Percentiles rank a stretch among this genome's conserved stretches.
These are phyloP conservation scores for Pseudozyma tsukubaensis DNA, from an alignment of 1,284 basidiomycete species.

Conservation along the genomic window DNA sequence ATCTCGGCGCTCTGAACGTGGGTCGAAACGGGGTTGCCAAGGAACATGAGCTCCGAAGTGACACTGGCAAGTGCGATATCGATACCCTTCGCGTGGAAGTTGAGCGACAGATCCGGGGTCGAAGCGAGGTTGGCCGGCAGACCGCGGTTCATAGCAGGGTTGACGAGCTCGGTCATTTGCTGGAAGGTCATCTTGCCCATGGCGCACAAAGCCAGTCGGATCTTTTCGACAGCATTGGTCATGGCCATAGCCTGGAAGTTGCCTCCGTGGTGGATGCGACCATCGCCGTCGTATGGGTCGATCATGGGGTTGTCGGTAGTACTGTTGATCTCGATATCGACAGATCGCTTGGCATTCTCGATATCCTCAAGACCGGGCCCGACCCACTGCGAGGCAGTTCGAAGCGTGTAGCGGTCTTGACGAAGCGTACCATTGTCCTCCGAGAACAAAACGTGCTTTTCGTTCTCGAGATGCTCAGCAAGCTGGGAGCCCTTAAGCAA, in stretches of 20 bases:
- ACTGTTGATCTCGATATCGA: constrained; percentile 84
- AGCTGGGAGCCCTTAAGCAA: constrained; percentile 78
- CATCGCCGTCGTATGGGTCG: constrained; percentile 51
- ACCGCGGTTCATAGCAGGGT: constrained; percentile 57
- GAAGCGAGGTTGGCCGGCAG: constrained; percentile 56
- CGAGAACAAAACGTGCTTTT: constrained; percentile 74
- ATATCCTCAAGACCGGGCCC: constrained; percentile 88
- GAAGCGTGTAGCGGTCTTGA: constrained; percentile 82
- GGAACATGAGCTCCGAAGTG: constrained; percentile 78
- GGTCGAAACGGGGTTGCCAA: constrained; percentile 85
- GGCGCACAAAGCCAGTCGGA: constrained; percentile 81
- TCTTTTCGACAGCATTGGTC: constrained; percentile 88
- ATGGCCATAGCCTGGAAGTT: constrained; percentile 75
- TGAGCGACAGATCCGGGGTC: constrained; percentile 67
- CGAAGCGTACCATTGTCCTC: constrained; percentile 78
- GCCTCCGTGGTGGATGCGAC: constrained; percentile 51
- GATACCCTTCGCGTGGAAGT: constrained; percentile 85
- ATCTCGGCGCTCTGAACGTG: constrained; percentile 75
- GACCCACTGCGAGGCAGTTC: constrained; percentile 73
- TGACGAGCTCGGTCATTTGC: constrained; percentile 82
- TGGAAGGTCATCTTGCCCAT: constrained; percentile 85
- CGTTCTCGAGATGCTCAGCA: constrained; percentile 75
- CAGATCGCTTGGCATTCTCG: constrained; percentile 75
- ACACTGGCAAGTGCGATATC: constrained; percentile 76
- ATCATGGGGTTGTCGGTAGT: constrained; percentile 73